Evolutionary conservation across 2,329 filamentous ascomycete species (phyloP).

Genomic region (Geosmithia flava): DNA sequence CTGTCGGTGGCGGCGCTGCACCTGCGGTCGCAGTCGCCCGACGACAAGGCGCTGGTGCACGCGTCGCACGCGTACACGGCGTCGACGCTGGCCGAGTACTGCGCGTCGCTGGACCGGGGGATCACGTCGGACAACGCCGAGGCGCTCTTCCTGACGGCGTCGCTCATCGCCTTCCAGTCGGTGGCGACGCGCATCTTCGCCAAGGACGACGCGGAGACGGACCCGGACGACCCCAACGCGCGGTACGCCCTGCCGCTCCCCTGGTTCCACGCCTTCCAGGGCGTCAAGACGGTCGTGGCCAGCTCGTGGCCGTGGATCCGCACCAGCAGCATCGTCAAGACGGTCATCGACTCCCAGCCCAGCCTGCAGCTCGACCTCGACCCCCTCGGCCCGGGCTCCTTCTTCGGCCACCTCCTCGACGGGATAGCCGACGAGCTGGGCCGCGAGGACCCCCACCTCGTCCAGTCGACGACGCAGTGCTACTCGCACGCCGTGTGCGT

Average conservation of each 20-base stretch:
- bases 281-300: conserved; percentile 52
- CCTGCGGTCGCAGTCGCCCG: conserved; percentile 40
- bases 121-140: conserved; percentile 49
- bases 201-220: conserved; percentile 35
- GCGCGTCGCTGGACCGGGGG: conserved; percentile 39
- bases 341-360: conserved; percentile 52
- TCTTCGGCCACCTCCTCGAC: conserved; percentile 48
- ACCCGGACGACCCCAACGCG: conserved; percentile 8
- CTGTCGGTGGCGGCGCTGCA: conserved; percentile 53
- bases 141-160: conserved; percentile 48
- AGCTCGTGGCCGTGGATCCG: conserved; percentile 53
- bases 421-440: conserved; percentile 39
- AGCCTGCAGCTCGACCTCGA: conserved; percentile 48
- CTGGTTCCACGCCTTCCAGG: conserved; percentile 57
- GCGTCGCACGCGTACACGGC: conserved; percentile 55
- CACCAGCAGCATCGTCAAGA: conserved; percentile 41
- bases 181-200: conserved; percentile 50
- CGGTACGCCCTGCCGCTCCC: conserved; percentile 46
- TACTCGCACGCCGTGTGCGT: conserved; percentile 55
- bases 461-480: conserved; percentile 29
- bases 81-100: conserved; percentile 49
- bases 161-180: conserved; percentile 56
- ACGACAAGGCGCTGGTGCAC: conserved; percentile 47
- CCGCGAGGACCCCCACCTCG: conserved; percentile 15
- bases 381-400: conserved; percentile 34